Conservation (phyloP, 2,329 filamentous ascomycete genomes). For the Ambrosiella xylebori region DNA sequence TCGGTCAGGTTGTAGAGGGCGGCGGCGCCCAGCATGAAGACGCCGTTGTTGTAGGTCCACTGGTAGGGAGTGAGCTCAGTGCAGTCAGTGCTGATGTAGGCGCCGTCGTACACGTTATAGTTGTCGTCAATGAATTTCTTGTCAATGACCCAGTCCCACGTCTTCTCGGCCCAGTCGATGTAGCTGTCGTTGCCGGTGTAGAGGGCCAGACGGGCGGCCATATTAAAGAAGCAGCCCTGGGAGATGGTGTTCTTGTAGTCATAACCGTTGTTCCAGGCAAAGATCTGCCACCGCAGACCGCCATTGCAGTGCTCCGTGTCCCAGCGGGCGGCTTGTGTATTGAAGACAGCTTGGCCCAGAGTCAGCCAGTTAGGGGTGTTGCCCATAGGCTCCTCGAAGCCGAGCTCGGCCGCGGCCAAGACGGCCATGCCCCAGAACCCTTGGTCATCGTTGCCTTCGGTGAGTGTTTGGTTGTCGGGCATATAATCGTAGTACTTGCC, state of each 20-base stretch:
- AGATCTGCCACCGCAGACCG: constrained; percentile 73
- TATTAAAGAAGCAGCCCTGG: constrained; percentile 44
- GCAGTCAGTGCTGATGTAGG: constrained; percentile 39
- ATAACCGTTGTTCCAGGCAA: constrained; percentile 64
- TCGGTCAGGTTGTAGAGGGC: constrained; percentile 50
- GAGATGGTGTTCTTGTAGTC: constrained; percentile 57
- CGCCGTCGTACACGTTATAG: constrained; percentile 47
- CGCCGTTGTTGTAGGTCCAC: constrained; percentile 54
- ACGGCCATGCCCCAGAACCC: constrained; percentile 57
- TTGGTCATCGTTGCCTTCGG: constrained; percentile 59
- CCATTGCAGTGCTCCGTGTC: constrained; percentile 52
- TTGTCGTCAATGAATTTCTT: constrained; percentile 41
- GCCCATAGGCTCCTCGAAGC: constrained; percentile 41
- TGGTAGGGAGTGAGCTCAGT: constrained; percentile 40
- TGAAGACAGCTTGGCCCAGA: constrained; percentile 65
- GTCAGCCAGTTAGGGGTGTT: constrained; percentile 49
- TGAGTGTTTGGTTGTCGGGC: constrained; percentile 52
- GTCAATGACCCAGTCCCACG: constrained; percentile 50
- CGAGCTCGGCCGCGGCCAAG: constrained; percentile 53
- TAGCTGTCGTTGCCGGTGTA: constrained; percentile 69
- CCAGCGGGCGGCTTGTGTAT: constrained; percentile 60
- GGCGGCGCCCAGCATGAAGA: constrained; percentile 46
- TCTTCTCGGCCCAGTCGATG: constrained; percentile 55
- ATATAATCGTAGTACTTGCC: constrained; percentile 61
- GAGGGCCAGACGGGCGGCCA: constrained; percentile 49